A percentile compares a stretch with the other conserved stretches of the same genome.
Evolutionary conservation across 2,329 filamentous ascomycete species (phyloP).

Genomic region (Neodidymelliopsis sp.): DNA sequence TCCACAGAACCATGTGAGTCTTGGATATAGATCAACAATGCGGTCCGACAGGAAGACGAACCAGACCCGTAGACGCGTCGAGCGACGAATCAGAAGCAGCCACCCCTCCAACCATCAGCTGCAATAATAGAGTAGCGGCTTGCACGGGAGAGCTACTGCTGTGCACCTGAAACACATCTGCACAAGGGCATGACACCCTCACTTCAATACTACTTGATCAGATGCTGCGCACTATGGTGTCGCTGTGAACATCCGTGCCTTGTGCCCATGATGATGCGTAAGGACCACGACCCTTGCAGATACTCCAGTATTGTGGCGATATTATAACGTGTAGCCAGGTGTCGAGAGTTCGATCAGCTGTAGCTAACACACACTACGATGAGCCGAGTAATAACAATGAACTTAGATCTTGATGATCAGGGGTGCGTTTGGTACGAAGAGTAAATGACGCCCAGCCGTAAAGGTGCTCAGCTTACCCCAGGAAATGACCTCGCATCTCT

Average conservation of each 20-base stretch:
- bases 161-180: slow-evolving; percentile 4
- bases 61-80: slow-evolving; percentile 3
- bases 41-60: slow-evolving; percentile 2
- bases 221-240: neutral
- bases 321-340: neutral
- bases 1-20: slow-evolving; percentile 4
- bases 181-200: neutral
- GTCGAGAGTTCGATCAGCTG: neutral
- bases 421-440: neutral
- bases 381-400: neutral
- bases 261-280: neutral
- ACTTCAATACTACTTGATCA: slow-evolving; percentile 2
- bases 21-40: slow-evolving; percentile 7
- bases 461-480: neutral
- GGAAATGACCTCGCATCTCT: slow-evolving; percentile 8
- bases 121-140: slow-evolving; percentile 2
- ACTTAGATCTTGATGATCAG: neutral
- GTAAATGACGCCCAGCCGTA: no score
- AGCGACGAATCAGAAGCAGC: slow-evolving; percentile 3
- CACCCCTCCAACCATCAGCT: neutral
- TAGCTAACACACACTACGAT: neutral
- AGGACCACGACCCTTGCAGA: neutral
- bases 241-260: slow-evolving; percentile 1
- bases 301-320: slow-evolving; percentile 1
- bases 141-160: slow-evolving; percentile 3